These are phyloP conservation scores for Telopea speciosissima DNA, from an alignment of 177 flowering plant species.

Conservation along the genomic window DNA sequence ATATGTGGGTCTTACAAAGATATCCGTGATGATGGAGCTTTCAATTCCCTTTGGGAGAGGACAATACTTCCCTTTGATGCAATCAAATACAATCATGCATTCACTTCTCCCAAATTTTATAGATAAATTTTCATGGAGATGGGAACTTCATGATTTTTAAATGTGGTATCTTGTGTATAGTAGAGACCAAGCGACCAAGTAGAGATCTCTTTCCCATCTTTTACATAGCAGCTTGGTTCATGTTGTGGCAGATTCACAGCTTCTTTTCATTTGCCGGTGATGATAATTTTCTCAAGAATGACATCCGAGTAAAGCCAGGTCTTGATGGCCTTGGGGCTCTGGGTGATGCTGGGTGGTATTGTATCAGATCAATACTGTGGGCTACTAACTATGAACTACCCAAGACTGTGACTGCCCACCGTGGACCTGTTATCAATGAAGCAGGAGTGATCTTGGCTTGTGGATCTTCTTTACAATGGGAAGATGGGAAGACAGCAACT, in stretches of 20 bases:
- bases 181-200: too few relatives aligned
- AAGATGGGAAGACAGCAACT: constrained; percentile 60
- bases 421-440: constrained; percentile 42
- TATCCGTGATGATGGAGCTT: too few relatives aligned
- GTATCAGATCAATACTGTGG: constrained; percentile 53
- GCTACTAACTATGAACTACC: constrained; percentile 62
- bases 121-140: too few relatives aligned
- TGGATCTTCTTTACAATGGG: constrained; percentile 38
- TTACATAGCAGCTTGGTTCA: too few relatives aligned
- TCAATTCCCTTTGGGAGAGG: too few relatives aligned
- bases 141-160: too few relatives aligned
- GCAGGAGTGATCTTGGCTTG: constrained; percentile 68
- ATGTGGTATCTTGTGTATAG: too few relatives aligned
- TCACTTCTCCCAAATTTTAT: too few relatives aligned
- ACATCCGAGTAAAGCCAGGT: constrained; percentile 83
- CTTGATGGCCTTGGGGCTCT: constrained; percentile 80
- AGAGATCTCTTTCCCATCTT: neutral
- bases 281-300: constrained; percentile 6
- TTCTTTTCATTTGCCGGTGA: constrained; percentile 33
- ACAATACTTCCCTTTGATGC: too few relatives aligned
- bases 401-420: constrained; percentile 50
- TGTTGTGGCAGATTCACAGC: constrained; percentile 44
- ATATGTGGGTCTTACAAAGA: too few relatives aligned
- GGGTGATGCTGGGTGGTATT: constrained; percentile 86
- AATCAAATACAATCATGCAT: too few relatives aligned